These are phyloP conservation scores for Saccharomycopsis crataegensis DNA, from an alignment of 1,139 yeast genomes.

Conservation along the genomic window DNA sequence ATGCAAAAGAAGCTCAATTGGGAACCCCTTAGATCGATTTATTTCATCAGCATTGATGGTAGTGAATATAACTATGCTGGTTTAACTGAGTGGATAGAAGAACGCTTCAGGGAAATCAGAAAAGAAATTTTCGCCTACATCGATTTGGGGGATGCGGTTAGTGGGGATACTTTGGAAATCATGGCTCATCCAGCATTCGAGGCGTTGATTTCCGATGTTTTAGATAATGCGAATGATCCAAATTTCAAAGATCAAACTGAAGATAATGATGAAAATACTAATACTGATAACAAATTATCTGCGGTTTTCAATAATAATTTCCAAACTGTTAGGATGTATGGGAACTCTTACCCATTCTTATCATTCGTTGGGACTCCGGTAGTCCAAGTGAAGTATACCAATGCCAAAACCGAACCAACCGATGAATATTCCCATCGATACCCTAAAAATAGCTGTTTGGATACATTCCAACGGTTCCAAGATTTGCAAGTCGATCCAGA, in stretches of 20 bases:
- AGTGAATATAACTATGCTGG: conserved; percentile 81
- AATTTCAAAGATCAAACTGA: conserved; percentile 22
- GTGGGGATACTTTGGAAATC: conserved; percentile 52
- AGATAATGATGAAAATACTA: conserved; percentile 20
- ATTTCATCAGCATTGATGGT: conserved; percentile 84
- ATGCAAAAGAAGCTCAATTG: conserved; percentile 62
- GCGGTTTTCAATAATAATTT: conserved; percentile 1
- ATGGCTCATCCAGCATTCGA: conserved; percentile 60
- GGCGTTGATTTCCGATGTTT: conserved; percentile 26
- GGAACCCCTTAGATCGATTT: conserved; percentile 78
- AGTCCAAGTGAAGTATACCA: conserved; percentile 37
- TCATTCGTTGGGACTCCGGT: conserved; percentile 65
- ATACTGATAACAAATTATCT: conserved; percentile 16
- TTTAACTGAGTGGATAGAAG: conserved; percentile 70
- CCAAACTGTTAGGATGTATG: conserved; percentile 38
- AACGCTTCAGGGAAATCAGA: conserved; percentile 42
- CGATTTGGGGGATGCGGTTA: conserved; percentile 69
- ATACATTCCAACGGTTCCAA: conserved; percentile 53
- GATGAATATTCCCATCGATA: conserved; percentile 26
- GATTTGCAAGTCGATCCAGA: conserved; percentile 42
- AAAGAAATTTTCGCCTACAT: conserved; percentile 66
- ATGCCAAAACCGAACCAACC: conserved; percentile 21
- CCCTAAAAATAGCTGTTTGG: conserved; percentile 61
- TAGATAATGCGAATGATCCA: conserved; percentile 35
- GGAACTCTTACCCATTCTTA: conserved; percentile 65